Evolutionary conservation across 1,284 basidiomycete genomes (phyloP), one percentile per base, ranked within the genome.

Genomic region (Puccinia horiana): DNA sequence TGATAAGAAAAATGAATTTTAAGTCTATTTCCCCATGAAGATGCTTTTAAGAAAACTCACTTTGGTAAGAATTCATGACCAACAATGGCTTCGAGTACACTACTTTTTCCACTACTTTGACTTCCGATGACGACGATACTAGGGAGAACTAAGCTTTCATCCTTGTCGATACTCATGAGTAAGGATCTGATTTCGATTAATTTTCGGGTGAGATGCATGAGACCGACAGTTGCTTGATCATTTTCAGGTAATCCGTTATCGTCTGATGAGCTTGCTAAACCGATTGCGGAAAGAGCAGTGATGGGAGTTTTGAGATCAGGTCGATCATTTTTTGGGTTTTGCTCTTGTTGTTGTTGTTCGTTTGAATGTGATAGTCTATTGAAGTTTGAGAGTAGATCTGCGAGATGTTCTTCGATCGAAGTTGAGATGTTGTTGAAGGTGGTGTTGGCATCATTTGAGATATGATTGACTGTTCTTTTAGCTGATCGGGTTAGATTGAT

Each of bases 21-120:
- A n/a, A n/a, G n/a, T n/a, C n/a, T n/a, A n/a, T n/a, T n/a, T n/a
- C n/a, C n/a, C n/a, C n/a, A n/a, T n/a, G n/a, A n/a, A n/a, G n/a
- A n/a, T n/a, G n/a, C n/a, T n/a, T n/a, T n/a, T n/a, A n/a, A n/a
- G n/a, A 84, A 84, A 35, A 47, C 88, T 91, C 84, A 96, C 95
- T 99, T 99, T 54, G 96, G 97, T 58, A 99, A 88, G 87, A 99
- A 99, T 87, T 99, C 95, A 84, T 98, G 95, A 0, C 96, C 97
- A 32, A 99, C 97, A 84, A 99, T 94, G 1, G 97, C 93, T 87
- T 99, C 96, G 78, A 99, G 89, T 0, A 99, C 97, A 37, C 94
- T 96, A 85, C 94, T 96, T 90, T 99, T 99, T 5, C 96, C 96
- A 4, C 94, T 96, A 87, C 95, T 97, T 88, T 99, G 96, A 86